phyloP scores from a whole-genome alignment of 495 filamentous ascomycete genomes.

The Neurospora sp. region DNA sequence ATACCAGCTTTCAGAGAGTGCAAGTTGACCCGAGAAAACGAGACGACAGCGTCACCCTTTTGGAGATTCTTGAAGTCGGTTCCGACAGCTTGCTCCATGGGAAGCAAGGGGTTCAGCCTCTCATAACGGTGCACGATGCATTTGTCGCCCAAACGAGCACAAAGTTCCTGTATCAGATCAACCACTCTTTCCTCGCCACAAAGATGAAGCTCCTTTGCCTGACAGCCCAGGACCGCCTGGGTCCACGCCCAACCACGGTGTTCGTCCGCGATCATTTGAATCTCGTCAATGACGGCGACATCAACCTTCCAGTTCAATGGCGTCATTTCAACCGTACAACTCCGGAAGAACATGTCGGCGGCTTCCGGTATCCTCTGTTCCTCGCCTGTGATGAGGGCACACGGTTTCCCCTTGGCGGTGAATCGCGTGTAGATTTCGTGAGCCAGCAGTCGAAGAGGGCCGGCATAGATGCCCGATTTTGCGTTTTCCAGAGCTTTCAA shows the following conservation, averaged over 20 bases:
- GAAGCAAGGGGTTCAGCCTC: slow-evolving; percentile 66
- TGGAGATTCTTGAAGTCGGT: slow-evolving; percentile 54
- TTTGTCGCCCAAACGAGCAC: slow-evolving; percentile 69
- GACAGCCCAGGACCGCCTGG: slow-evolving; percentile 75
- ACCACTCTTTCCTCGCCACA: slow-evolving; percentile 85
- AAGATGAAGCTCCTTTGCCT: slow-evolving; percentile 81
- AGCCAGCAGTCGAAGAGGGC: slow-evolving; percentile 80
- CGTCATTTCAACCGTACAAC: slow-evolving; percentile 97
- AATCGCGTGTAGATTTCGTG: slow-evolving; percentile 87
- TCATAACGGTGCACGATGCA: slow-evolving; percentile 72
- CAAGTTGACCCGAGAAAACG: slow-evolving; percentile 72
- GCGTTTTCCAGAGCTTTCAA: slow-evolving; percentile 73
- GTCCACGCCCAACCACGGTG: slow-evolving; percentile 96
- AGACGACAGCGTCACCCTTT: slow-evolving; percentile 85
- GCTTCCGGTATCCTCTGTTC: slow-evolving; percentile 55
- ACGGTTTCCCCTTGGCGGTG: slow-evolving; percentile 59
- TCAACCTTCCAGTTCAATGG: slow-evolving; percentile 60
- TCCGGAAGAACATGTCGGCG: slow-evolving; percentile 45
- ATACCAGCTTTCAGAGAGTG: slow-evolving; percentile 72
- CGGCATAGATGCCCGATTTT: slow-evolving; percentile 76
- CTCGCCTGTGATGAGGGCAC: slow-evolving; percentile 84
- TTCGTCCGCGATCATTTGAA: slow-evolving; percentile 84
- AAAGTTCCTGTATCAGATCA: slow-evolving; percentile 70
- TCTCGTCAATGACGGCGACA: slow-evolving; percentile 95
- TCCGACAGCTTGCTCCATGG: slow-evolving; percentile 49